A percentile compares a stretch with the other conserved stretches of the same genome.
These are phyloP conservation scores for Podila minutissima DNA, from an alignment of 192 early-diverging fungal genomes.

Conservation along the genomic window DNA sequence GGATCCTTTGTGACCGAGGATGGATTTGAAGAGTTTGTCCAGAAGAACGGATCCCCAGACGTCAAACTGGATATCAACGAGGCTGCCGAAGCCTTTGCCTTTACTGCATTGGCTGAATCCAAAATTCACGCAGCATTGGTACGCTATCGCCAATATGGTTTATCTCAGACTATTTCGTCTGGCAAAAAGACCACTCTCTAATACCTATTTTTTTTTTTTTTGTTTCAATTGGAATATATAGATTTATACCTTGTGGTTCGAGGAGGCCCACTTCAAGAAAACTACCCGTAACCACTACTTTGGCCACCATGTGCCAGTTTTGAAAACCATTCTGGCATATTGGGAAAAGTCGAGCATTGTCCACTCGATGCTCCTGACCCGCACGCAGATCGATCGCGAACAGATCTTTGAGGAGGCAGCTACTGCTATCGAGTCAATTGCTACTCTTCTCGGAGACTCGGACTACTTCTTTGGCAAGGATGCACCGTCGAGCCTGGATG, in stretches of 20 bases:
- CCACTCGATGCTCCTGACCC: slow-evolving; percentile 41
- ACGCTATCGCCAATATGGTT: not conserved
- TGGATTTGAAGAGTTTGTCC: slow-evolving; percentile 33
- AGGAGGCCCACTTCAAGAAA: slow-evolving; percentile 33
- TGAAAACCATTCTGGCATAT: slow-evolving; percentile 19
- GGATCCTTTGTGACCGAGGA: slow-evolving; percentile 30
- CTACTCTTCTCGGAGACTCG: slow-evolving; percentile 16
- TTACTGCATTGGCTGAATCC: slow-evolving; percentile 34
- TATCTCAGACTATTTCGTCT: too few relatives aligned
- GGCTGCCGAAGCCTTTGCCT: slow-evolving; percentile 42
- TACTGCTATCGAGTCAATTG: slow-evolving; percentile 24
- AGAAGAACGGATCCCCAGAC: slow-evolving; percentile 19
- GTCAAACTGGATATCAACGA: slow-evolving; percentile 16
- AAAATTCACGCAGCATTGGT: slow-evolving; percentile 48
- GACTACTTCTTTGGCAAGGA: slow-evolving; percentile 48
- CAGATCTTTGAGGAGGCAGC: slow-evolving; percentile 48
- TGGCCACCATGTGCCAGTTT: slow-evolving; percentile 34
- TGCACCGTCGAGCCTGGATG: slow-evolving; percentile 32
- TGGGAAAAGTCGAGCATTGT: slow-evolving; percentile 30
- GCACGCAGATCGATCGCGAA: slow-evolving; percentile 46
- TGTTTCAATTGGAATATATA: not conserved
- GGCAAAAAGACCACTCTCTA: too few relatives aligned
- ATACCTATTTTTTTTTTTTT: too few relatives aligned
- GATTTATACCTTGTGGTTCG: slow-evolving; percentile 50
- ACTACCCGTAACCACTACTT: slow-evolving; percentile 47